A percentile compares a stretch with the other conserved stretches of the same genome.
Evolutionary conservation across 441 rosid species (phyloP).

Genomic region (Mallotus japonicus): DNA sequence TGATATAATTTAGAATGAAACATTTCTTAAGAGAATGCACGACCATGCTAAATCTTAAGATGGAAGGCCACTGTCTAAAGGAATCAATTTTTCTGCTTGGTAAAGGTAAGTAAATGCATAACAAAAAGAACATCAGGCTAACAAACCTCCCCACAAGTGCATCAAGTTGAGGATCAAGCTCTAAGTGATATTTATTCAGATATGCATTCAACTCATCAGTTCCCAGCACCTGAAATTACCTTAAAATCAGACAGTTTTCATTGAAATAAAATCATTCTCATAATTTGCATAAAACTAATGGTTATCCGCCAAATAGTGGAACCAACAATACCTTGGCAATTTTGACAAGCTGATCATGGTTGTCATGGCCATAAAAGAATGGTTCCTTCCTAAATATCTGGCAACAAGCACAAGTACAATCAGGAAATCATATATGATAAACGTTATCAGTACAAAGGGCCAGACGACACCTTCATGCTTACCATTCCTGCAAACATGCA

Average conservation of each 20-base stretch:
- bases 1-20: background rate
- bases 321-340: constrained; percentile 71
- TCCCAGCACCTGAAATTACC: constrained; percentile 70
- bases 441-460: background rate
- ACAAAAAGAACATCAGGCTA: constrained; percentile 10
- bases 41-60: background rate
- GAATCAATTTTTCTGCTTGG: background rate
- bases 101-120: background rate
- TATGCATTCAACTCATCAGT: constrained; percentile 88
- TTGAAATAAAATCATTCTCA: background rate
- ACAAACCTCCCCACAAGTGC: constrained; percentile 90
- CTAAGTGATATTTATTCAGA: constrained; percentile 78
- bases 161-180: constrained; percentile 90
- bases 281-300: background rate
- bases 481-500: constrained; percentile 99
- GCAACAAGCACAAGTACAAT: constrained; percentile 20
- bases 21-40: background rate
- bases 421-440: constrained; percentile 13
- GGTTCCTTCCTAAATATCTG: constrained; percentile 95
- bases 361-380: constrained; percentile 95
- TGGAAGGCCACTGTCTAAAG: background rate
- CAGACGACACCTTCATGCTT: constrained; percentile 21
- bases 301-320: background rate
- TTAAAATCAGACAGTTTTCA: constrained; percentile 14
- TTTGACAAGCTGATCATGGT: constrained; percentile 95